These are phyloP conservation scores for Scheffersomyces quercinus DNA, from an alignment of 1,139 yeast species.

Conservation along the genomic window DNA sequence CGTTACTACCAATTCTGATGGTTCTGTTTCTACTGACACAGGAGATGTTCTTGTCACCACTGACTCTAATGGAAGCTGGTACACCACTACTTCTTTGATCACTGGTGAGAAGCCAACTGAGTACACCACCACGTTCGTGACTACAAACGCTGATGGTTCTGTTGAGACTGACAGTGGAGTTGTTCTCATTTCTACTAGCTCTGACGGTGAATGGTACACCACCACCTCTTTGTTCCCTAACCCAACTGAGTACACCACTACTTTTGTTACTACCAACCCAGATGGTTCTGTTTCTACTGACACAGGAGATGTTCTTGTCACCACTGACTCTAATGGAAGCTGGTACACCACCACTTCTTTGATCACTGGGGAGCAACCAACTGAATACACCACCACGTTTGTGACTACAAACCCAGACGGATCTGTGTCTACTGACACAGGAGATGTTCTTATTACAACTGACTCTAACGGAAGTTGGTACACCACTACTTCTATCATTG, in stretches of 20 bases:
- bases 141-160: slow-evolving; percentile 4
- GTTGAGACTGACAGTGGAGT: slow-evolving; percentile 12
- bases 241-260: slow-evolving; percentile 3
- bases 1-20: background rate
- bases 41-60: slow-evolving; percentile 15
- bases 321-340: slow-evolving; percentile 12
- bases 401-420: slow-evolving; percentile 14
- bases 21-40: slow-evolving; percentile 12
- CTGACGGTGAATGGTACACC: slow-evolving; percentile 11
- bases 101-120: slow-evolving; percentile 2
- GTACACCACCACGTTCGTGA: background rate
- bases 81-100: background rate
- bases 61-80: slow-evolving; percentile 9
- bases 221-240: slow-evolving; percentile 10
- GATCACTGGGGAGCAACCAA: slow-evolving; percentile 5
- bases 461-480: slow-evolving; percentile 5
- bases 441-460: slow-evolving; percentile 12
- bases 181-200: slow-evolving; percentile 12
- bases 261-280: background rate
- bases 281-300: background rate
- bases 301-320: slow-evolving; percentile 8
- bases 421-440: slow-evolving; percentile 8
- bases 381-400: slow-evolving; percentile 18
- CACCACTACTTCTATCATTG: slow-evolving; percentile 1
- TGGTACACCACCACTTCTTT: slow-evolving; percentile 12